Evolutionary conservation across 2,329 filamentous ascomycete genomes (phyloP).

Genomic region (Thelonectria blattea): DNA sequence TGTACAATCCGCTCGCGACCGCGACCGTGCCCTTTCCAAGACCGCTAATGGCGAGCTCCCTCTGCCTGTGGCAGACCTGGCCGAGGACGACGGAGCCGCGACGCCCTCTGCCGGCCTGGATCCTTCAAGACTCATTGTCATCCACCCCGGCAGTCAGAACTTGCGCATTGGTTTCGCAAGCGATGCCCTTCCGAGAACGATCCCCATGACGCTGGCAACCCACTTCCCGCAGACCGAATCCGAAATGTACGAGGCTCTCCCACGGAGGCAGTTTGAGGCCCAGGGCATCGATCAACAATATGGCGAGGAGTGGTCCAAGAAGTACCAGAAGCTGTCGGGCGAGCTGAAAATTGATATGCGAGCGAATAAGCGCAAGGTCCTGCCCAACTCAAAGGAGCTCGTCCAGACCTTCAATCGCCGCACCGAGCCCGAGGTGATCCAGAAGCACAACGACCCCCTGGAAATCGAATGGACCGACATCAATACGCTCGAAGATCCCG

Average conservation of each 20-base stretch:
- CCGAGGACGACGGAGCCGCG: constrained; percentile 61
- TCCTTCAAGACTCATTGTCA: constrained; percentile 90
- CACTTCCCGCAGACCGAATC: constrained; percentile 80
- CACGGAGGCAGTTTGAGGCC: constrained; percentile 70
- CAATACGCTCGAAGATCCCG: constrained; percentile 67
- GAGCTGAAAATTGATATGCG: constrained; percentile 92
- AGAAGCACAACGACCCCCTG: constrained; percentile 92
- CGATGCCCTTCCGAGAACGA: constrained; percentile 90
- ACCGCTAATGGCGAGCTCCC: constrained; percentile 71
- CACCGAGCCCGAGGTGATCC: constrained; percentile 83
- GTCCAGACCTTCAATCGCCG: constrained; percentile 93
- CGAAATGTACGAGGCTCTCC: constrained; percentile 80
- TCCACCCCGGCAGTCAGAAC: constrained; percentile 96
- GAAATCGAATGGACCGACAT: constrained; percentile 96
- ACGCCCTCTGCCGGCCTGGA: constrained; percentile 67
- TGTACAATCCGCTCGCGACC: constrained; percentile 85
- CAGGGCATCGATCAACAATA: constrained; percentile 78
- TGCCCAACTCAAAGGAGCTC: constrained; percentile 97
- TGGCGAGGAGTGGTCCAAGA: constrained; percentile 78
- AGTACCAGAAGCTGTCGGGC: constrained; percentile 80
- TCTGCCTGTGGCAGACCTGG: constrained; percentile 64
- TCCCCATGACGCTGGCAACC: constrained; percentile 90
- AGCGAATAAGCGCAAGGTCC: constrained; percentile 88
- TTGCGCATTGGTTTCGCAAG: constrained; percentile 93
- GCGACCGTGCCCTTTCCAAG: constrained; percentile 83